Conservation (phyloP, 108 stramenopile genomes). For the Craspedostauros australis region DNA sequence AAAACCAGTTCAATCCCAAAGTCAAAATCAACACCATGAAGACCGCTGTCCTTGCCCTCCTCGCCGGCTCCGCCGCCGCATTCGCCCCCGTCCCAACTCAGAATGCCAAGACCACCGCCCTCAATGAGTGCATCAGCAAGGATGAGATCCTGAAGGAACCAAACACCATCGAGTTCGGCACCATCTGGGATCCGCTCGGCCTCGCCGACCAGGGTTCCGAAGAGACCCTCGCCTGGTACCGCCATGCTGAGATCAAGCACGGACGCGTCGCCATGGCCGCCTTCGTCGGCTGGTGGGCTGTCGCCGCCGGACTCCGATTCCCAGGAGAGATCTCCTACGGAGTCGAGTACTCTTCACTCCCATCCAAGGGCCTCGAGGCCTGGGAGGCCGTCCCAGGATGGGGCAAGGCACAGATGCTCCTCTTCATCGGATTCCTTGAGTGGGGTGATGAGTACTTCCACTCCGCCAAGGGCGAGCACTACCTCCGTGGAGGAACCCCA, state of each 20-base stretch:
- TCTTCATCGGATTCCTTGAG: conserved; percentile 75
- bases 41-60: conserved; percentile 34
- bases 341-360: conserved; percentile 51
- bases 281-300: conserved; percentile 74
- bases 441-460: conserved; percentile 74
- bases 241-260: conserved; percentile 77
- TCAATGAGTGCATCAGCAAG: conserved; percentile 24
- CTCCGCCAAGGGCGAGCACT: conserved; percentile 54
- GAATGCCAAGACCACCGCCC: conserved; percentile 18
- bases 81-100: conserved; percentile 31
- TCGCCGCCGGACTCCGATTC: conserved; percentile 58
- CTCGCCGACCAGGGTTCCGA: conserved; percentile 62
- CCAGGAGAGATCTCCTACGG: conserved; percentile 69
- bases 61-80: conserved; percentile 22
- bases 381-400: conserved; percentile 82
- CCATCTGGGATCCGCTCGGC: conserved; percentile 70
- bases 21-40: conserved; percentile 32
- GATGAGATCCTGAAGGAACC: conserved; percentile 56
- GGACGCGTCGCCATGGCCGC: conserved; percentile 82
- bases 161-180: conserved; percentile 61
- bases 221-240: conserved; percentile 74
- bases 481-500: conserved; percentile 68
- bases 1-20: too few species aligned
- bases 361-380: conserved; percentile 70
- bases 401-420: conserved; percentile 79